These are phyloP conservation scores for Pulveroboletus sp. DNA, from an alignment of 768 basidiomycete genomes.

Conservation along the genomic window DNA sequence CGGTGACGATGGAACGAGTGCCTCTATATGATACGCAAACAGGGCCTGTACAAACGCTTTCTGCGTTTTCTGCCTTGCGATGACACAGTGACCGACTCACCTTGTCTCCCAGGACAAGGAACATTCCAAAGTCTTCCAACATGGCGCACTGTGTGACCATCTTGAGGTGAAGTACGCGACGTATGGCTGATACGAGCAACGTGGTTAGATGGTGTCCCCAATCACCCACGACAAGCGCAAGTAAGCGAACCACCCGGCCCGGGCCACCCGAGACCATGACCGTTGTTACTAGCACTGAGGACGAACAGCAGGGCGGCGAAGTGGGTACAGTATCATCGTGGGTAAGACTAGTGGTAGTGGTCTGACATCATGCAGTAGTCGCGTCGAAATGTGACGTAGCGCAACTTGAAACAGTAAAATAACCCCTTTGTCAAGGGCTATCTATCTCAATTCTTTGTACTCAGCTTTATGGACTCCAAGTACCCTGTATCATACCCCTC, in stretches of 20 bases:
- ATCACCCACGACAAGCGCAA: not conserved
- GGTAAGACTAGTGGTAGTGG: no score
- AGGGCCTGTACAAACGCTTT: constrained; percentile 50
- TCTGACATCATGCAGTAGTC: not conserved
- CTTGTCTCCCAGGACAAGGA: constrained; percentile 94
- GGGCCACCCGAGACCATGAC: no score
- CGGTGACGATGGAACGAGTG: constrained; percentile 85
- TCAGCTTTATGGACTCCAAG: no score
- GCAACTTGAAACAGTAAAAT: no score
- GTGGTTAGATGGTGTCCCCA: constrained; percentile 7
- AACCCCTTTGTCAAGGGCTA: constrained; percentile 5
- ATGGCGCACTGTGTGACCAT: constrained; percentile 95
- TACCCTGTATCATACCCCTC: no score
- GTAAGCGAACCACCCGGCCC: no score
- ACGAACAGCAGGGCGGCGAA: no score
- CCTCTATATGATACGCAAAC: constrained; percentile 95
- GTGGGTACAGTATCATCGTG: no score
- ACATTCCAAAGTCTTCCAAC: constrained; percentile 94
- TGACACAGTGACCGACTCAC: constrained; percentile 30
- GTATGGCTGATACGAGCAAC: constrained; percentile 58
- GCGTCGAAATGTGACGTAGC: no score
- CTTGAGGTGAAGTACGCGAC: constrained; percentile 90
- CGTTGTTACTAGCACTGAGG: no score
- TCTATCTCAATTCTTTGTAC: no score
- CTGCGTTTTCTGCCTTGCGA: not conserved